Evolutionary conservation across 169 alveolate genomes (phyloP).

Genomic region (Sarcocystis neurona): DNA sequence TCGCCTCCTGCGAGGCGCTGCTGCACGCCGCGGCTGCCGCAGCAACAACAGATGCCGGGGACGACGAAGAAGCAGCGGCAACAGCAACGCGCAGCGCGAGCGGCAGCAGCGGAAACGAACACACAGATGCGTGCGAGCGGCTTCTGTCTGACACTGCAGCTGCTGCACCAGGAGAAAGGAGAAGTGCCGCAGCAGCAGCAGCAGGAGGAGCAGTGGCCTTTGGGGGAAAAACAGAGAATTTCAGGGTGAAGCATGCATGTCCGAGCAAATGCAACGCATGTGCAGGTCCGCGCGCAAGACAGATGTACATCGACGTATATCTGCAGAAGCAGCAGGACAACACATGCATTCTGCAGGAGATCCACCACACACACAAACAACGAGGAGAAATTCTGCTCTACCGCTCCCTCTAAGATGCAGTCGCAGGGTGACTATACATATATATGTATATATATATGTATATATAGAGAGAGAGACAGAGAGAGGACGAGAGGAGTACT

Average conservation of each 20-base stretch:
- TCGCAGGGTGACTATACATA: not conserved
- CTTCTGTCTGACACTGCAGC: not conserved
- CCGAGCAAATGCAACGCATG: constrained; percentile 72
- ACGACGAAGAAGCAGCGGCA: constrained; percentile 23
- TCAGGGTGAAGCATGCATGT: constrained; percentile 71
- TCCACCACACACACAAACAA: too few species aligned
- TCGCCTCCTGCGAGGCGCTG: too few species aligned
- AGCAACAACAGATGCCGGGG: not conserved
- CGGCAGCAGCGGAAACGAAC: not conserved
- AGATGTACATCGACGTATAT: not conserved
- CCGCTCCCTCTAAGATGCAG: too few species aligned
- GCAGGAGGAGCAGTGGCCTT: not conserved
- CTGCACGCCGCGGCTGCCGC: too few species aligned
- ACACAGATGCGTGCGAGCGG: not conserved
- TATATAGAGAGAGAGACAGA: not conserved
- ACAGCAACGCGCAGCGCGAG: not conserved
- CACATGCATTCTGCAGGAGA: too few species aligned
- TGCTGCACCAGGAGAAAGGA: not conserved
- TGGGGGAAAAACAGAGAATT: constrained; percentile 65
- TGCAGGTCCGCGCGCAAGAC: constrained; percentile 20
- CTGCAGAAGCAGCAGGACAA: too few species aligned
- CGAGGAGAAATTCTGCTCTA: too few species aligned
- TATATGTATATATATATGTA: not conserved
- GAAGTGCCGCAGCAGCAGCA: not conserved
- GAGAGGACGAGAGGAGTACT: too few species aligned